Evolutionary conservation across 2,329 filamentous ascomycete species (phyloP).

Genomic region (Aspergillus sp.): DNA sequence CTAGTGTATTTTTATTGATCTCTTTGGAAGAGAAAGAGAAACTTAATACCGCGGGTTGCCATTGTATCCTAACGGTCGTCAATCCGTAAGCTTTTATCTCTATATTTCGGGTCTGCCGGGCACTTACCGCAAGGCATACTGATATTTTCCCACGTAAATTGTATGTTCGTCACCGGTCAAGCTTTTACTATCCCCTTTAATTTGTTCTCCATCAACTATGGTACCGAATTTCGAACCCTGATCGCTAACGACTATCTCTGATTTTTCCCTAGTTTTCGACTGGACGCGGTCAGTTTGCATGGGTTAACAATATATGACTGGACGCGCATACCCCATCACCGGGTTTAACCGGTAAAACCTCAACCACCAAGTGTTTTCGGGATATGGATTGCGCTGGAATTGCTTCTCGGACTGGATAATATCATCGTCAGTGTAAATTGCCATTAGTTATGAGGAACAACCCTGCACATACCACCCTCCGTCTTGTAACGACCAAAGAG

Average conservation of each 20-base stretch:
- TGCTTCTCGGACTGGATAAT: slow-evolving; percentile 60
- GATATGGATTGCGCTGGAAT: slow-evolving; percentile 84
- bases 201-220: slow-evolving; percentile 68
- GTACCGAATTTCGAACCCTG: slow-evolving; percentile 84
- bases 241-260: slow-evolving; percentile 73
- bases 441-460: background rate
- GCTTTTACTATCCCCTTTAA: slow-evolving; percentile 61
- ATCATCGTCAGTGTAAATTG: background rate
- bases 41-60: slow-evolving; percentile 77
- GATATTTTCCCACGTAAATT: slow-evolving; percentile 71
- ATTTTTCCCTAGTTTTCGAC: slow-evolving; percentile 65
- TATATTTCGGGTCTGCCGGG: too few species aligned
- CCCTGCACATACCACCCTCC: slow-evolving; percentile 54
- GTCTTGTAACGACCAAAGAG: slow-evolving; percentile 75
- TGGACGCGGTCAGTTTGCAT: slow-evolving; percentile 31
- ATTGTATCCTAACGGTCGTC: slow-evolving; percentile 60
- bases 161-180: slow-evolving; percentile 61
- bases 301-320: background rate
- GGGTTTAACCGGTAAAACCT: slow-evolving; percentile 63
- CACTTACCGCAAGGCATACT: slow-evolving; percentile 49
- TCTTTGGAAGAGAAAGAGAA: slow-evolving; percentile 75
- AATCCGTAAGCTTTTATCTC: background rate
- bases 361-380: slow-evolving; percentile 79
- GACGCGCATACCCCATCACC: slow-evolving; percentile 62
- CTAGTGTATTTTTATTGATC: slow-evolving; percentile 61